Conservation (phyloP, 2,329 filamentous ascomycete genomes). For the Apiospora saccharicola region DNA sequence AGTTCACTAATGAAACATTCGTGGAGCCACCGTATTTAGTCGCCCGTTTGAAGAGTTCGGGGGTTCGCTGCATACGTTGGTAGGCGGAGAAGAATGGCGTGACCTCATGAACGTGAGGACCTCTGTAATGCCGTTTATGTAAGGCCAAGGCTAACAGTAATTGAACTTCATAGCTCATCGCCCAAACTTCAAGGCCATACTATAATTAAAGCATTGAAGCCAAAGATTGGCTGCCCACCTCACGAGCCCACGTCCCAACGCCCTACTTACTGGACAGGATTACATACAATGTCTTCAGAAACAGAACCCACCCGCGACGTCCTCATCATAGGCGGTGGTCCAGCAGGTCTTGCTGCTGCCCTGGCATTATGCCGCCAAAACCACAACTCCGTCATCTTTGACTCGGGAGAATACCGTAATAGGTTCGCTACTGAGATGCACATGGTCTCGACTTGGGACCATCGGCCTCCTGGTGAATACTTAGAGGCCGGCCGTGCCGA, state of each 20-base stretch:
- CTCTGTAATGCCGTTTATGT: too few relatives aligned
- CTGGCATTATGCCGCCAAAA: slow-evolving; percentile 24
- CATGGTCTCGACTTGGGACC: slow-evolving; percentile 27
- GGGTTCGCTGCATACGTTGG: too few relatives aligned
- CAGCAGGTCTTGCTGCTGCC: slow-evolving; percentile 25
- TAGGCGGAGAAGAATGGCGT: background rate
- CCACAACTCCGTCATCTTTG: slow-evolving; percentile 23
- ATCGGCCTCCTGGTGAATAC: slow-evolving; percentile 22
- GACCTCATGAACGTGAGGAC: background rate
- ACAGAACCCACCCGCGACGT: slow-evolving; percentile 3
- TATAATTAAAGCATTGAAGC: background rate
- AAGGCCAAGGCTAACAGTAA: background rate
- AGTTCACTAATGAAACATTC: background rate
- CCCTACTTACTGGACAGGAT: background rate
- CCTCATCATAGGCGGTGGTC: slow-evolving; percentile 26
- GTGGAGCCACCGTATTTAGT: background rate
- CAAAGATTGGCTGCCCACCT: background rate
- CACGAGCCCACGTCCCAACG: background rate
- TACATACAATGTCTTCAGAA: background rate
- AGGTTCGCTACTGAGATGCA: slow-evolving; percentile 24
- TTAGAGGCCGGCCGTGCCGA: slow-evolving; percentile 14
- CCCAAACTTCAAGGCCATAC: background rate
- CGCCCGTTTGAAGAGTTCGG: background rate
- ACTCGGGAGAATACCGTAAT: slow-evolving; percentile 25
- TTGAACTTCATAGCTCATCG: background rate